Percentiles rank a stretch among this genome's conserved stretches.
These are phyloP conservation scores for Cytospora schulzeri DNA, from an alignment of 2,329 filamentous ascomycete species.

Conservation along the genomic window DNA sequence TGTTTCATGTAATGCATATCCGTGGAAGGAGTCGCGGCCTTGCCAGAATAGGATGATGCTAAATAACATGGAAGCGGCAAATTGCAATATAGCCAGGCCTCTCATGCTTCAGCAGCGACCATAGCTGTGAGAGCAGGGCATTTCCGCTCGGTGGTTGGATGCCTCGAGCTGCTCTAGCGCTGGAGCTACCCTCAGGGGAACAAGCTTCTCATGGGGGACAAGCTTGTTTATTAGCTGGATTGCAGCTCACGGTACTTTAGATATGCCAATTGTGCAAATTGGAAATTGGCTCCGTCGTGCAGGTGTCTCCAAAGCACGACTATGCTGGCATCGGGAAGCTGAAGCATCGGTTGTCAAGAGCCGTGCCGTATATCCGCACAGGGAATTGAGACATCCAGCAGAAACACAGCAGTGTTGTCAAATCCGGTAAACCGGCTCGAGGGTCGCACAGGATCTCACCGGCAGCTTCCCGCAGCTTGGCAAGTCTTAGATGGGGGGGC, in stretches of 20 bases:
- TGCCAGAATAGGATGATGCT: constrained; percentile 9
- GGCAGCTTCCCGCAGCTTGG: constrained; percentile 19
- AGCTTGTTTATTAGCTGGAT: background rate
- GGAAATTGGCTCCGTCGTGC: background rate
- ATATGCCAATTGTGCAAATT: background rate
- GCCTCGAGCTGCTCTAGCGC: background rate
- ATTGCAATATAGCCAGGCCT: background rate
- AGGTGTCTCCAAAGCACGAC: constrained; percentile 10
- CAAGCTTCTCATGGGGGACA: background rate
- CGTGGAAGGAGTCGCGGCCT: background rate
- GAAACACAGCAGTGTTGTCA: constrained; percentile 12
- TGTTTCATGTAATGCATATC: constrained; percentile 3
- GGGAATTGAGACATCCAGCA: background rate
- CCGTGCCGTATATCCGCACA: background rate
- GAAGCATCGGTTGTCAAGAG: constrained; percentile 7
- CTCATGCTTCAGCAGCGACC: background rate
- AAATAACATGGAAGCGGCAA: background rate
- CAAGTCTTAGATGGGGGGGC: constrained; percentile 15
- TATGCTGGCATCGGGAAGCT: constrained; percentile 12
- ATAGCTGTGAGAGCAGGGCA: background rate
- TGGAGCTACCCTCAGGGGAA: background rate
- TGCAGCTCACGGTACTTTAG: background rate
- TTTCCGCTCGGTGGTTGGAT: background rate
- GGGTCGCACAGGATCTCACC: constrained; percentile 11
- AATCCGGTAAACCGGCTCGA: constrained; percentile 5